Evolutionary conservation across 352 stramenopile species (phyloP).

Genomic region (Plasmopara halstedii): DNA sequence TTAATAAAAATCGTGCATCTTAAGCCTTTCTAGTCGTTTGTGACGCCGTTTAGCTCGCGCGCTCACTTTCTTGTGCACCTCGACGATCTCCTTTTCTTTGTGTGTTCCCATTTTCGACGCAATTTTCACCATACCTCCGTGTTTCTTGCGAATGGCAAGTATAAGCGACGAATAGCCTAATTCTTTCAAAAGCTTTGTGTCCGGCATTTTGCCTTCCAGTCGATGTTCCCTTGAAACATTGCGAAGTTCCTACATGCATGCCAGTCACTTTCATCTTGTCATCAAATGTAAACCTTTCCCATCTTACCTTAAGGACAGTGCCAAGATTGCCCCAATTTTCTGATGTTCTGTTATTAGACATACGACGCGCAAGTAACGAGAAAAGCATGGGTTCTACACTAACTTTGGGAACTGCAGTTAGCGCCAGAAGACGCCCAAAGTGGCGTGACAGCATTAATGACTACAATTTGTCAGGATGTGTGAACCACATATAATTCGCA

Average conservation of each 20-base stretch:
- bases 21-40: slow-evolving; percentile 45
- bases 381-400: not conserved
- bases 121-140: slow-evolving; percentile 61
- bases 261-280: not conserved
- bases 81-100: slow-evolving; percentile 29
- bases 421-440: slow-evolving; percentile 8
- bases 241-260: slow-evolving; percentile 42
- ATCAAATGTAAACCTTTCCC: slow-evolving; percentile 1
- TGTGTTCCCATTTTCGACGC: slow-evolving; percentile 43
- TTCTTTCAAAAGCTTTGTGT: slow-evolving; percentile 67
- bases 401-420: slow-evolving; percentile 1
- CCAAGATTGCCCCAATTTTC: slow-evolving; percentile 57
- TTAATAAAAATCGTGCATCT: slow-evolving; percentile 66
- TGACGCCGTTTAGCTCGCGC: slow-evolving; percentile 52
- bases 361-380: not conserved
- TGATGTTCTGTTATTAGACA: slow-evolving; percentile 5
- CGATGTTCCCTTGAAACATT: slow-evolving; percentile 46
- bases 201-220: slow-evolving; percentile 33
- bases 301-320: slow-evolving; percentile 50
- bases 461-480: slow-evolving; percentile 6
- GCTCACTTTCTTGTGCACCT: slow-evolving; percentile 65
- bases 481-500: slow-evolving; percentile 4
- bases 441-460: slow-evolving; percentile 10
- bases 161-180: slow-evolving; percentile 55
- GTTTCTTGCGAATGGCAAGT: slow-evolving; percentile 75